Percentiles rank a stretch among this genome's conserved stretches.
These are phyloP conservation scores for Buxus sempervirens DNA, from an alignment of 164 flowering plant genomes.

Conservation along the genomic window DNA sequence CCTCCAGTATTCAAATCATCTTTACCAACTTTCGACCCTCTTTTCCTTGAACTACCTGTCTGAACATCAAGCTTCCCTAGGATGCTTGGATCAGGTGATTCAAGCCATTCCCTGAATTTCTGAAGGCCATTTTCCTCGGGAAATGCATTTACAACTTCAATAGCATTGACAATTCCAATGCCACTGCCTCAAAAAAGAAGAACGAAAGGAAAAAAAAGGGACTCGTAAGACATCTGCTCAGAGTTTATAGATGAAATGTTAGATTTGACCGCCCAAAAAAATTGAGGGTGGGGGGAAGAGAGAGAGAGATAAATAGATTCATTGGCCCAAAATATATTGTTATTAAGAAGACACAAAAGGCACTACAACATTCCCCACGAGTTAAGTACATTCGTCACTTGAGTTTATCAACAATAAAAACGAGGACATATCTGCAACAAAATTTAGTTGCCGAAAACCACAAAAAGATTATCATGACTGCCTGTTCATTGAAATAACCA, in stretches of 20 bases:
- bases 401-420: neutral
- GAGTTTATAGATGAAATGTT: neutral
- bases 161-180: constrained; percentile 96
- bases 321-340: too few relatives aligned
- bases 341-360: neutral
- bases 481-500: neutral
- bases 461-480: neutral
- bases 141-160: constrained; percentile 93
- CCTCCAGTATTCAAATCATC: constrained; percentile 12
- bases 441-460: neutral
- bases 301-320: too few relatives aligned
- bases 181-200: constrained; percentile 21
- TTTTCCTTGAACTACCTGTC: constrained; percentile 40
- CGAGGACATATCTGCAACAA: neutral
- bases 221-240: neutral
- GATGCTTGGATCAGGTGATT: constrained; percentile 93
- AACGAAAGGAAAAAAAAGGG: neutral
- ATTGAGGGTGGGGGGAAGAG: neutral
- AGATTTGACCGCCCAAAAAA: neutral
- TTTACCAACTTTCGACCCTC: constrained; percentile 34
- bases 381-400: neutral
- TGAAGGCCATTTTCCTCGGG: constrained; percentile 90
- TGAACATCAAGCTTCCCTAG: constrained; percentile 46
- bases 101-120: constrained; percentile 91
- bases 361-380: neutral